Percentiles rank a stretch among this genome's conserved stretches.
phyloP scores from a whole-genome alignment of 352 stramenopile species.

The Pythium guiyangense region DNA sequence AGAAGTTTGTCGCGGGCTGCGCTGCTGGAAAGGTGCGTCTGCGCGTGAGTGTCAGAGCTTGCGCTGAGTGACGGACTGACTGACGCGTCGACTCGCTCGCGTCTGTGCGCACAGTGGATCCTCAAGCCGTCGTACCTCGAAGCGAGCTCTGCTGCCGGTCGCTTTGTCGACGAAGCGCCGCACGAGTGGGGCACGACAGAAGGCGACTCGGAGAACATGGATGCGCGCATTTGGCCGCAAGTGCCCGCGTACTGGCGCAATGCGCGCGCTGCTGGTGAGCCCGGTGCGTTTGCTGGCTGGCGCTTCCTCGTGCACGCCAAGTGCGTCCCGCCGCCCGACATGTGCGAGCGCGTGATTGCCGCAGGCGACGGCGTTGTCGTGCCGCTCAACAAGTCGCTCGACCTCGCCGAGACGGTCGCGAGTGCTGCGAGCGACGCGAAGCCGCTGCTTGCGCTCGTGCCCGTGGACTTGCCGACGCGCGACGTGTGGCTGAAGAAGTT shows the following conservation, averaged over 20 bases:
- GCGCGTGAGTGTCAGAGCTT: neutral
- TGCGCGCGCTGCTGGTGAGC: slow-evolving; percentile 29
- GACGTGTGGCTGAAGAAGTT: slow-evolving; percentile 78
- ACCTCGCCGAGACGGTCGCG: slow-evolving; percentile 27
- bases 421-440: slow-evolving; percentile 31
- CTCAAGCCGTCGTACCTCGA: slow-evolving; percentile 80
- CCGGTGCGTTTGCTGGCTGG: slow-evolving; percentile 65
- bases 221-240: slow-evolving; percentile 68
- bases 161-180: slow-evolving; percentile 64
- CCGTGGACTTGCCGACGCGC: slow-evolving; percentile 42
- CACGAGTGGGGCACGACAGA: slow-evolving; percentile 70
- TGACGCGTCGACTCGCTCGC: neutral
- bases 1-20: slow-evolving; percentile 84
- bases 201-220: slow-evolving; percentile 56
- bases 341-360: slow-evolving; percentile 74
- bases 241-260: slow-evolving; percentile 65
- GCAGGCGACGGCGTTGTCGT: slow-evolving; percentile 55
- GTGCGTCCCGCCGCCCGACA: slow-evolving; percentile 63
- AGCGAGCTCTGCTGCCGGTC: slow-evolving; percentile 45
- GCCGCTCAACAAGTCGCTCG: slow-evolving; percentile 45
- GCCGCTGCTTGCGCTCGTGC: slow-evolving; percentile 53
- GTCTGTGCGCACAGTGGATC: slow-evolving; percentile 57
- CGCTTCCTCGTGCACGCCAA: slow-evolving; percentile 74
- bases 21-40: slow-evolving; percentile 69
- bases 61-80: no score